These are phyloP conservation scores for Globisporangium okanoganense DNA, from an alignment of 352 stramenopile genomes.

Conservation along the genomic window DNA sequence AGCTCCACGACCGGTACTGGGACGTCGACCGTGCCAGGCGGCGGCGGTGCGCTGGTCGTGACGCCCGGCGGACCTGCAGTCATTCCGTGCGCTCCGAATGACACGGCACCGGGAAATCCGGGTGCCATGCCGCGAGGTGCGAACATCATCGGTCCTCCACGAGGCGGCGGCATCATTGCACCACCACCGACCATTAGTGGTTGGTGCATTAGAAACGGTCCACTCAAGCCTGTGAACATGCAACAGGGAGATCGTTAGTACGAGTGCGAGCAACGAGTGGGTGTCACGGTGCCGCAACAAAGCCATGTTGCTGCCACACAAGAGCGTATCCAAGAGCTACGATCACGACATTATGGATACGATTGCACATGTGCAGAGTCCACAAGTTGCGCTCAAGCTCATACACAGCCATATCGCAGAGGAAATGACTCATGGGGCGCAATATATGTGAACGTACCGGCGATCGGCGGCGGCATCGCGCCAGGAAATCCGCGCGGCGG, in stretches of 20 bases:
- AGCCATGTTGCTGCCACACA: neutral
- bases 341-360: neutral
- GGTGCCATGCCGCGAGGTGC: neutral
- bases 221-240: neutral
- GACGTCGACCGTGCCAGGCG: constrained; percentile 14
- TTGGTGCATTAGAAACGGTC: neutral
- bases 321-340: constrained; percentile 2
- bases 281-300: neutral
- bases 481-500: constrained; percentile 17
- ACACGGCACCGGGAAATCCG: neutral
- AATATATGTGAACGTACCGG: constrained; percentile 5
- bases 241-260: neutral
- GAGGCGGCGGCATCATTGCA: neutral
- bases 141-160: constrained; percentile 8
- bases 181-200: neutral
- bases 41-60: neutral
- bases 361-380: neutral
- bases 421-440: too few relatives aligned
- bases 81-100: neutral
- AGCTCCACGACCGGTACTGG: constrained; percentile 12
- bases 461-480: constrained; percentile 5
- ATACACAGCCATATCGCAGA: too few relatives aligned
- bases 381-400: neutral
- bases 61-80: neutral
- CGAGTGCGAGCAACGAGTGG: neutral